Base-by-base conservation (phyloP, 2,329 filamentous ascomycete genomes). In the Xylaria sp. region DNA sequence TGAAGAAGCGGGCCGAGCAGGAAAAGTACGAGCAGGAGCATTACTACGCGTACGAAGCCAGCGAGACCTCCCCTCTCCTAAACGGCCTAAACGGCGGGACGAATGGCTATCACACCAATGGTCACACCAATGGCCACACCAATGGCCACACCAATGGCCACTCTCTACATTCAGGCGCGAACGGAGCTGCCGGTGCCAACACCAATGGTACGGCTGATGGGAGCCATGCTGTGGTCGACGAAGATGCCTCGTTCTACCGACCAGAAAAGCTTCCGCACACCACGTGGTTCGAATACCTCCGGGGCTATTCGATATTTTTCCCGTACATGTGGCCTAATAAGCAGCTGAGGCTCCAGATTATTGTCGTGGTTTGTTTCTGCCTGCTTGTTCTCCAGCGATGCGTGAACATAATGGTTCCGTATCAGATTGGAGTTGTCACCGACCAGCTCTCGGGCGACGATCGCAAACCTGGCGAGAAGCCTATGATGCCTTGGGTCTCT, bases 321-420 rank as follows among this genome's bases (percentile, higher is more conserved):
- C 93, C 92, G 0, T 99, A 97, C 69, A 84, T 97, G 54, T 99
- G 94, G 94, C 94, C 94, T 0, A 89, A 87, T 66, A 93, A 93
- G 67, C 87, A 91, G 37, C 40, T 69, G 4, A 82, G 79, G 60
- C 78, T 99, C 50, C 88, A 97, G 75, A 61, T 91, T 20, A 82
- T 92, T 50, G 91, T 97, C 18, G 71, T 95, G 18, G 66, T 92
- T 44, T 97, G 94, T 74, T 92, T 97, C 67, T 48, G 85, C 34
- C 81, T 99, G 44, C 85, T 97, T 50, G 72, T 94, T 42, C 66
- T 89, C 9, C 92, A 97, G 76, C 87, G 94, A 57, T 78, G 87
- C 44, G 84, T 99, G 71, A 97, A 97, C 68, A 82, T 96, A 17
- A 72, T 92, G 54, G 92, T 99, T 6, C 94, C 94, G 0, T 77